Evolutionary conservation across 805 yeast species (phyloP).

Genomic region (Scheffersomyces stipitis): DNA sequence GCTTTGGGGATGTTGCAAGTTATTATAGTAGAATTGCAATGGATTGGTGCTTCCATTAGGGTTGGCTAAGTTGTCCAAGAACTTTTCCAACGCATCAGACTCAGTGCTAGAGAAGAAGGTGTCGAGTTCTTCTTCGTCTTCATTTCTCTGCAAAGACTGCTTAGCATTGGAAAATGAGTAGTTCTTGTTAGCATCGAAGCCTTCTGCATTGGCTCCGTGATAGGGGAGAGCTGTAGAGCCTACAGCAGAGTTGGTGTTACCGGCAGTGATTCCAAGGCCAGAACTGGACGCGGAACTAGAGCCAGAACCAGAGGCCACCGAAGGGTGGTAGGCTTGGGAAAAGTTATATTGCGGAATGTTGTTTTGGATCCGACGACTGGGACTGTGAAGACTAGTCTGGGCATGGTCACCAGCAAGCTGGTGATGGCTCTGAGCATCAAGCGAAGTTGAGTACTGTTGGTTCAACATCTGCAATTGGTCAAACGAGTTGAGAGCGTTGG

Average conservation of each 20-base stretch:
- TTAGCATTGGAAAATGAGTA: not conserved
- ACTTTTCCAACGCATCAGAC: slow-evolving; percentile 38
- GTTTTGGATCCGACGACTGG: too few relatives aligned
- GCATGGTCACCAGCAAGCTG: not conserved
- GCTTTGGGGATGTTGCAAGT: slow-evolving; percentile 5
- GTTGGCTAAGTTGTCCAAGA: slow-evolving; percentile 40
- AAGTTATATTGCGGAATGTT: not conserved
- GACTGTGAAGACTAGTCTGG: too few relatives aligned
- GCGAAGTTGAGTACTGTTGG: slow-evolving; percentile 15
- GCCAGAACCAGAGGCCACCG: not conserved
- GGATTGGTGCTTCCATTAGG: slow-evolving; percentile 24
- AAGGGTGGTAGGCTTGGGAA: not conserved
- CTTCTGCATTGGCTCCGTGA: slow-evolving; percentile 2
- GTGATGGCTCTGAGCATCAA: slow-evolving; percentile 3
- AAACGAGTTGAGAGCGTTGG: slow-evolving; percentile 31
- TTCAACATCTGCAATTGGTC: slow-evolving; percentile 37
- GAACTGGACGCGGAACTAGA: not conserved
- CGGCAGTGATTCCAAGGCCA: not conserved
- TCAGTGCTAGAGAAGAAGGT: slow-evolving; percentile 37
- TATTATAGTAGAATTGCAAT: slow-evolving; percentile 26
- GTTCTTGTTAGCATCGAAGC: slow-evolving; percentile 2
- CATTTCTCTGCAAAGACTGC: not conserved
- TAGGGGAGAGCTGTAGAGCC: slow-evolving; percentile 1
- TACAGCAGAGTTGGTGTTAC: too few relatives aligned
- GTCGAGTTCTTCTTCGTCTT: slow-evolving; percentile 27